Evolutionary conservation across 495 filamentous ascomycete species (phyloP).

Genomic region (Penicillium canariense): DNA sequence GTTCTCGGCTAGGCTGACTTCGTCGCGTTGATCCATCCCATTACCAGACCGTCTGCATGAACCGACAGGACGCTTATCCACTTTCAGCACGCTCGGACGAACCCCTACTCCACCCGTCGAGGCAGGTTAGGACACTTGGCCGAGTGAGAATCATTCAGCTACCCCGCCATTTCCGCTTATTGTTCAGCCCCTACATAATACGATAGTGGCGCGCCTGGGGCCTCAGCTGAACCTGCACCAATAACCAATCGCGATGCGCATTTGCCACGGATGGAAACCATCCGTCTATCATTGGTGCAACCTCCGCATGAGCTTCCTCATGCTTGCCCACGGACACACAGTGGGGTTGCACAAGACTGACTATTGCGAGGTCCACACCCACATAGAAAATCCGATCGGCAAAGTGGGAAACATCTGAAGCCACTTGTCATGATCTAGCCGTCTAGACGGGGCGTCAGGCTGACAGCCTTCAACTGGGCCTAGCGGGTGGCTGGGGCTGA

Average conservation of each 20-base stretch:
- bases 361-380: not conserved
- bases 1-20: not conserved
- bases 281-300: not conserved
- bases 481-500: not conserved
- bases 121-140: not conserved
- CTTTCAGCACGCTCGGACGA: not conserved
- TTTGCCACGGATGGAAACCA: not conserved
- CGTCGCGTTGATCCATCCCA: not conserved
- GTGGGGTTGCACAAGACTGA: not conserved
- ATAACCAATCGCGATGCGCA: not conserved
- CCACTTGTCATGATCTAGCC: too few relatives aligned
- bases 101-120: not conserved
- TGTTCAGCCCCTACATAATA: constrained; percentile 2
- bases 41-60: constrained; percentile 1
- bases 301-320: not conserved
- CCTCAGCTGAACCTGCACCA: not conserved
- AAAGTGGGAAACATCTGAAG: not conserved
- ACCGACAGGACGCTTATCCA: not conserved
- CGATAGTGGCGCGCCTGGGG: not conserved
- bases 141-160: not conserved
- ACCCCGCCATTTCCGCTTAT: not conserved
- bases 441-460: too few relatives aligned
- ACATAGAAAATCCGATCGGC: not conserved
- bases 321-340: not conserved
- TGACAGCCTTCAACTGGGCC: constrained; percentile 27